phyloP scores from a whole-genome alignment of 2,329 filamentous ascomycete species.

The Colletotrichum sp. region DNA sequence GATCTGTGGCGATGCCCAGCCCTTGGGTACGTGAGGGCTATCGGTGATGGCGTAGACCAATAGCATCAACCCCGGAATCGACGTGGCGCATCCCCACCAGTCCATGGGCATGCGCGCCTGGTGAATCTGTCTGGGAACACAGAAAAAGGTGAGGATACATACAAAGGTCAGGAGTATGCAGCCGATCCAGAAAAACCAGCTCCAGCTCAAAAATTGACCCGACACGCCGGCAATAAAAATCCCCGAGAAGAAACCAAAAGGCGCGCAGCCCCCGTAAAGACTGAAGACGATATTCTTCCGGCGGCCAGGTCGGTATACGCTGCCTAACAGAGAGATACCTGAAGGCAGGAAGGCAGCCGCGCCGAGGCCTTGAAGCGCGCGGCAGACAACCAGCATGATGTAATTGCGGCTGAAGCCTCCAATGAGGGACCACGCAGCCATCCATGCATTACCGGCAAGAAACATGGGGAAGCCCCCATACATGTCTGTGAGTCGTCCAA shows the following conservation, averaged over 20 bases:
- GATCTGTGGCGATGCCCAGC: not conserved
- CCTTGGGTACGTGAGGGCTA: not conserved
- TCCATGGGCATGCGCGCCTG: slow-evolving; percentile 57
- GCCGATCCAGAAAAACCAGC: not conserved
- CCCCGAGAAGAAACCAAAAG: not conserved
- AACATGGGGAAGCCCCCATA: not conserved
- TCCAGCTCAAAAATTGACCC: not conserved
- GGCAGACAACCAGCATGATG: slow-evolving; percentile 70
- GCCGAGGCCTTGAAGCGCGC: slow-evolving; percentile 72
- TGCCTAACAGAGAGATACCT: slow-evolving; percentile 33
- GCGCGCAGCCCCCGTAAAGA: not conserved
- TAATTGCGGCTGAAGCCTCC: slow-evolving; percentile 69
- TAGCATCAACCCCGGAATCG: not conserved
- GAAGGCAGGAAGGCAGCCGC: slow-evolving; percentile 72
- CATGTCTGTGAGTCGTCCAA: not conserved
- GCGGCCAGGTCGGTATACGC: not conserved
- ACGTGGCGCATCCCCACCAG: not conserved
- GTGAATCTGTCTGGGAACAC: not conserved
- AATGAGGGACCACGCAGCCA: slow-evolving; percentile 67
- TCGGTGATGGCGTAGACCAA: not conserved
- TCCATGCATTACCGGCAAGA: slow-evolving; percentile 50
- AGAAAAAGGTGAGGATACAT: slow-evolving; percentile 48
- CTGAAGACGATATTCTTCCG: not conserved
- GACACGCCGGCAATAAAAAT: not conserved
- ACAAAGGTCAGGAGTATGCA: slow-evolving; percentile 38